Evolutionary conservation across 805 yeast species (phyloP), one percentile per base, ranked within the genome.

Genomic region (Clavispora fructus): DNA sequence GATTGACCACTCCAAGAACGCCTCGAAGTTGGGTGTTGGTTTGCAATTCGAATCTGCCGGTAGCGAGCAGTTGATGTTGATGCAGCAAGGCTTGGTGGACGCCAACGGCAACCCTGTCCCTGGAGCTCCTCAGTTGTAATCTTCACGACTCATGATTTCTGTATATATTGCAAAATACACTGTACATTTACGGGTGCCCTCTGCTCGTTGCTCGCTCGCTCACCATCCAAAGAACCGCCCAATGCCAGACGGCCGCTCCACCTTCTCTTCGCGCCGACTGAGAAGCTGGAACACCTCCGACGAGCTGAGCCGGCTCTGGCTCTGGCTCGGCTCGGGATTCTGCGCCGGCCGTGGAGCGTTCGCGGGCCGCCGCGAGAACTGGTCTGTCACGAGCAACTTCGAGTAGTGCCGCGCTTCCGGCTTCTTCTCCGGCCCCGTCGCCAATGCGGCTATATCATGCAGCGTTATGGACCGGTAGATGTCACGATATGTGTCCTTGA

Each of bases 41-140:
- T 77, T 94, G 60, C 97, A 92, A 75, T 84, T 94, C 56, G 98
- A 94, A 77, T 83, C 94, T 55, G 92, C 94, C 47, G 97, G 97
- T 64, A 83, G 87, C 62, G 96, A 91, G 74, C 94, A 88, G 74
- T 79, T 89, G 58, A 82, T 87, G 78, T 78, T 87, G 84, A 83
- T 85, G 89, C 95, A 86, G 74, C 90, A 85, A 70, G 92, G 92
- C 60, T 74, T 86, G 69, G 68, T 83, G 54, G 95, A 86, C 64
- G 85, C 83, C 56, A 82, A 86, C 61, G 95, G 94, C 62, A 86
- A 86, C 76, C 92, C 94, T 60, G 77, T 86, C 55, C 89, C 85
- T 60, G 88, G 88, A 60, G 87, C 87, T 50, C 87, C 87, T 53
- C 81, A 74, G 68, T 60, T 73, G 57, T 73, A 62, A 41, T 27